phyloP scores from a whole-genome alignment of 2,329 filamentous ascomycete genomes.

The Penicillium janthinellum region DNA sequence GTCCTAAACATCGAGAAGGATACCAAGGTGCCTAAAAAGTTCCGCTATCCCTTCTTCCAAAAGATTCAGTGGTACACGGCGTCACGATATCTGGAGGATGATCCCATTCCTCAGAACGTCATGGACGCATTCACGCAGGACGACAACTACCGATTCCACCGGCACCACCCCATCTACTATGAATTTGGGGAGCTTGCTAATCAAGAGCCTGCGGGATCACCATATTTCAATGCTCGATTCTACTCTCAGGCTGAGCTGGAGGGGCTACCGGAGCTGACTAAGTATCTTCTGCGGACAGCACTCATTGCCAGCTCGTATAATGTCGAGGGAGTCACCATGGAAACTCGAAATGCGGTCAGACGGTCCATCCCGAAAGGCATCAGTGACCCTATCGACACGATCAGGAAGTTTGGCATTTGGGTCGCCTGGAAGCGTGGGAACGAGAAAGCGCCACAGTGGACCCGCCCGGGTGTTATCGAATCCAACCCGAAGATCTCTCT shows the following conservation, averaged over 20 bases:
- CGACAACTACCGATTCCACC: slow-evolving; percentile 54
- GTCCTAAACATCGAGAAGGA: slow-evolving; percentile 67
- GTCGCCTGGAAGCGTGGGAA: slow-evolving; percentile 69
- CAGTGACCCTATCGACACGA: slow-evolving; percentile 62
- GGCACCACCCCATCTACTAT: slow-evolving; percentile 59
- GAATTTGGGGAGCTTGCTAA: slow-evolving; percentile 59
- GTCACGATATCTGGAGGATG: slow-evolving; percentile 64
- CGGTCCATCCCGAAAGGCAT: slow-evolving; percentile 64
- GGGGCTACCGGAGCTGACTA: slow-evolving; percentile 60
- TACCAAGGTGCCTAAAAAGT: slow-evolving; percentile 66
- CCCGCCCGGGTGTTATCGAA: slow-evolving; percentile 58
- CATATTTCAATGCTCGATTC: slow-evolving; percentile 61
- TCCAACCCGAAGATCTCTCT: slow-evolving; percentile 52
- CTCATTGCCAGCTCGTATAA: slow-evolving; percentile 61
- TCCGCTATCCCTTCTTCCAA: slow-evolving; percentile 69
- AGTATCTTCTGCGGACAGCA: slow-evolving; percentile 65
- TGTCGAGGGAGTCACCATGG: slow-evolving; percentile 62
- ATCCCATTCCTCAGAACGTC: slow-evolving; percentile 62
- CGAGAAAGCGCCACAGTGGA: slow-evolving; percentile 63
- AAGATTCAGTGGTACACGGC: slow-evolving; percentile 69
- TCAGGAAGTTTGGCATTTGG: slow-evolving; percentile 65
- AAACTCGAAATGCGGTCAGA: slow-evolving; percentile 61
- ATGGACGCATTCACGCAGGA: slow-evolving; percentile 58
- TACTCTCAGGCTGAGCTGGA: slow-evolving; percentile 65
- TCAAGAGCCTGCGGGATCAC: slow-evolving; percentile 53